Percentiles rank a stretch among this genome's conserved stretches.
These are phyloP conservation scores for Paramecium pentaurelia DNA, from an alignment of 73 alveolate genomes.

Conservation along the genomic window DNA sequence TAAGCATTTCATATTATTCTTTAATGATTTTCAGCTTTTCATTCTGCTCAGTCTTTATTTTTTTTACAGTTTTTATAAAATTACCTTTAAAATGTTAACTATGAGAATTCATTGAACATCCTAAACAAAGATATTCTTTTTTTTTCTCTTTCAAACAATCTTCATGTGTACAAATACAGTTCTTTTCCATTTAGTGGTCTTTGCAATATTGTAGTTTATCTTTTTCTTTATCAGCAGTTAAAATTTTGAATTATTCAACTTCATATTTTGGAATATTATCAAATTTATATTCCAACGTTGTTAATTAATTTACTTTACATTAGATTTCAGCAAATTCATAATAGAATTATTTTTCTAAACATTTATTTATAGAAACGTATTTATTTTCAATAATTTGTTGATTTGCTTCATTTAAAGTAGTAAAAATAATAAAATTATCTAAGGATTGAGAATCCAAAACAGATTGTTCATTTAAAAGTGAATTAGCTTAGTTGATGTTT, in stretches of 20 bases:
- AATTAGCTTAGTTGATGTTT: not conserved
- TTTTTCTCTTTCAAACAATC: not conserved
- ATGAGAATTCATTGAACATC: not conserved
- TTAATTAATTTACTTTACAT: not conserved
- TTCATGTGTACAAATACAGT: not conserved
- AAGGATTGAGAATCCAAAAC: not conserved
- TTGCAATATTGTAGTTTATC: not conserved
- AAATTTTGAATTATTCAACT: not conserved
- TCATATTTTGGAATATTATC: not conserved
- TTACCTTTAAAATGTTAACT: not conserved
- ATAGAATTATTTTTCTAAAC: not conserved
- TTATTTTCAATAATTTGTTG: not conserved
- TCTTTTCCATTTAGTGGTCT: not conserved
- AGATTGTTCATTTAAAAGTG: not conserved
- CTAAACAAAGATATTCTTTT: not conserved
- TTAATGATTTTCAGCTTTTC: not conserved
- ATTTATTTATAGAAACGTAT: no score
- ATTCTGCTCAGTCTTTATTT: not conserved
- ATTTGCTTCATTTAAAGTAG: not conserved
- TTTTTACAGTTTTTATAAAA: not conserved
- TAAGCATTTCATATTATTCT: not conserved
- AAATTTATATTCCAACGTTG: not conserved
- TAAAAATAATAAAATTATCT: not conserved
- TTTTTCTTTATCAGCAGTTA: not conserved
- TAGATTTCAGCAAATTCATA: not conserved